These are phyloP conservation scores for Diospyros lotus DNA, from an alignment of 148 eudicot genomes.

Conservation along the genomic window DNA sequence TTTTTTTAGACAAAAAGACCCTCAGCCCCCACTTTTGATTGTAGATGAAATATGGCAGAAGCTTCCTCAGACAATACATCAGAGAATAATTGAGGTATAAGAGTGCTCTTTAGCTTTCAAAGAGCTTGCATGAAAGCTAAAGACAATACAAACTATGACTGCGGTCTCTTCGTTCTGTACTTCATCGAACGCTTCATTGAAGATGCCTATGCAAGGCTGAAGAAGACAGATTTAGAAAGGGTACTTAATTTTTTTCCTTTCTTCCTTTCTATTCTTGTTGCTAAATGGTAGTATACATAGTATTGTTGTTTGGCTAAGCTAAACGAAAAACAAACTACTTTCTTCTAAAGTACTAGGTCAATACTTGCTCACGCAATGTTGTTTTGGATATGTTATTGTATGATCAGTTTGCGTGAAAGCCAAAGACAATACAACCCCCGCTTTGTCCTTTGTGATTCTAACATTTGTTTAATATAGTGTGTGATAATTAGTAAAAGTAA, in stretches of 20 bases:
- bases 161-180: conserved; percentile 86
- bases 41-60: conserved; percentile 40
- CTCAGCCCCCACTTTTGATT: conserved; percentile 36
- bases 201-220: conserved; percentile 69
- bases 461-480: too few species aligned
- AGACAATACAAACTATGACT: conserved; percentile 81
- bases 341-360: background rate
- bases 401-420: conserved; percentile 73
- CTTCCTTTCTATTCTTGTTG: background rate
- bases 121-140: too few species aligned
- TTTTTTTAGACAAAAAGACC: conserved; percentile 32
- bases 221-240: conserved; percentile 39
- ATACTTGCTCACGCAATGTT: too few species aligned
- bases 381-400: background rate
- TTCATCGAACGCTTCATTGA: conserved; percentile 82
- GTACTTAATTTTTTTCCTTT: conserved; percentile 24
- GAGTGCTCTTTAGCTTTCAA: too few species aligned
- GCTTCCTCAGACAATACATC: conserved; percentile 47
- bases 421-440: too few species aligned
- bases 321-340: too few species aligned
- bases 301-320: too few species aligned
- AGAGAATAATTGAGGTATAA: too few species aligned
- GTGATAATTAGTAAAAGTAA: too few species aligned
- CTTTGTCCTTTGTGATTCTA: too few species aligned
- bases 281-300: too few species aligned